Conservation (phyloP, 2,329 filamentous ascomycete species). For the Passalora sequoiae region DNA sequence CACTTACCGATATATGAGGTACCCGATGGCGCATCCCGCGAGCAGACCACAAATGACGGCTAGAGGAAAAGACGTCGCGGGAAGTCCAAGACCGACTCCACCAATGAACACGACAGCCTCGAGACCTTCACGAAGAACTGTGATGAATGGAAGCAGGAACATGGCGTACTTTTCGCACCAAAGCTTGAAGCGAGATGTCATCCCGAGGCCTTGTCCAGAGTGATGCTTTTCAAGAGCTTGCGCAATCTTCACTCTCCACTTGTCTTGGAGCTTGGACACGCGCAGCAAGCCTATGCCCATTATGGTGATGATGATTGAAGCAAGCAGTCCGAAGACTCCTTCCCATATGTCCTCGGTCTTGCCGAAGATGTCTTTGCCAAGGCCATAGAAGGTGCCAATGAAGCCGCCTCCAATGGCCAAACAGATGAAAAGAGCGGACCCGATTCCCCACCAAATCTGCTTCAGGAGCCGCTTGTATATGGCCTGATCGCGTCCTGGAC, state of each 20-base stretch:
- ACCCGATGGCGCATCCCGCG: constrained; percentile 64
- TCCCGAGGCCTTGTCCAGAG: constrained; percentile 33
- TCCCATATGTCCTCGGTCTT: constrained; percentile 73
- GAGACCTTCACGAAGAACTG: constrained; percentile 78
- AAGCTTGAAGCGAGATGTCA: constrained; percentile 51
- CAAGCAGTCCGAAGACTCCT: constrained; percentile 69
- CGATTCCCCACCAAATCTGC: constrained; percentile 65
- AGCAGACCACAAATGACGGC: constrained; percentile 67
- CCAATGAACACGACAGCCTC: constrained; percentile 84
- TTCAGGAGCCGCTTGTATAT: constrained; percentile 54
- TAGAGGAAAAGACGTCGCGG: constrained; percentile 70
- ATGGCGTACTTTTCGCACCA: constrained; percentile 75
- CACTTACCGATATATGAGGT: constrained; percentile 69
- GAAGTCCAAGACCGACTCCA: constrained; percentile 71
- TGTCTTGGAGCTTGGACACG: constrained; percentile 75
- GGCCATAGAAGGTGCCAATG: constrained; percentile 68
- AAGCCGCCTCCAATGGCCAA: constrained; percentile 61
- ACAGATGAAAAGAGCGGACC: constrained; percentile 58
- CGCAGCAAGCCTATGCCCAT: constrained; percentile 77
- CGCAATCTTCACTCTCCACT: constrained; percentile 80
- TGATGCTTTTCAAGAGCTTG: constrained; percentile 59
- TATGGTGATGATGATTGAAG: constrained; percentile 72
- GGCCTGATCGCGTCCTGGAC: constrained; percentile 53
- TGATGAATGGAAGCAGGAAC: constrained; percentile 82
- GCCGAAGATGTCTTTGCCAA: constrained; percentile 63